Conservation (phyloP, 1,284 basidiomycete species). For the Ustanciosporium gigantosporum region DNA sequence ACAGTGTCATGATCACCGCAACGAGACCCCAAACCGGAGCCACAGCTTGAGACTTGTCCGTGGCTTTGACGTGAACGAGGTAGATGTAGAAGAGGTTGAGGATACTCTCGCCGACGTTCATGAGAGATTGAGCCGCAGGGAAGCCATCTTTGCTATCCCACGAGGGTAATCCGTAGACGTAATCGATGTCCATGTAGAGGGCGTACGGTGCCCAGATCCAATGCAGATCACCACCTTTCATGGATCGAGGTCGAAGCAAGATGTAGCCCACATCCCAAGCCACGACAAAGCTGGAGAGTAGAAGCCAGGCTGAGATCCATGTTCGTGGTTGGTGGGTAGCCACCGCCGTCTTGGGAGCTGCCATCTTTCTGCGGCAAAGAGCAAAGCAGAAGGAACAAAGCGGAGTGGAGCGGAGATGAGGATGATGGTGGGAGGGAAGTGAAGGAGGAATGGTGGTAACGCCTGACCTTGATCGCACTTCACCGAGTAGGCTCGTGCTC, state of each 20-base stretch:
- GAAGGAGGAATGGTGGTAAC: no score
- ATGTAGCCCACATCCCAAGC: slow-evolving; percentile 52
- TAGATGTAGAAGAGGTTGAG: slow-evolving; percentile 75
- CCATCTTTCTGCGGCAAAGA: no score
- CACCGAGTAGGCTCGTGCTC: no score
- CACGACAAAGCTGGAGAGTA: slow-evolving; percentile 31
- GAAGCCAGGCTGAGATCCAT: slow-evolving; percentile 31
- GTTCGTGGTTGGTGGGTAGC: slow-evolving; percentile 16
- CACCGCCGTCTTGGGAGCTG: no score
- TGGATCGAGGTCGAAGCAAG: slow-evolving; percentile 39
- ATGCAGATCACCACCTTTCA: slow-evolving; percentile 63
- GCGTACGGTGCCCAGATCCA: slow-evolving; percentile 35
- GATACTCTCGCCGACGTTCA: slow-evolving; percentile 79
- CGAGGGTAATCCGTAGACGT: slow-evolving; percentile 74
- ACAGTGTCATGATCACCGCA: slow-evolving; percentile 74
- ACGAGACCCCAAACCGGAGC: slow-evolving; percentile 74
- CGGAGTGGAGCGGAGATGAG: no score
- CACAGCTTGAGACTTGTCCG: slow-evolving; percentile 65
- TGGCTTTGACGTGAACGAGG: slow-evolving; percentile 67
- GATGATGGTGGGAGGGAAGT: no score
- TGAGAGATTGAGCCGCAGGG: slow-evolving; percentile 78
- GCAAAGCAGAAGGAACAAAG: background rate
- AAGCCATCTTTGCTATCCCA: slow-evolving; percentile 75
- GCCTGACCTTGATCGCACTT: no score
- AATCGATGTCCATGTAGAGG: slow-evolving; percentile 75